A percentile compares a stretch with the other conserved stretches of the same genome.
Evolutionary conservation across 2,329 filamentous ascomycete species (phyloP).

Genomic region (Fusarium sp.): DNA sequence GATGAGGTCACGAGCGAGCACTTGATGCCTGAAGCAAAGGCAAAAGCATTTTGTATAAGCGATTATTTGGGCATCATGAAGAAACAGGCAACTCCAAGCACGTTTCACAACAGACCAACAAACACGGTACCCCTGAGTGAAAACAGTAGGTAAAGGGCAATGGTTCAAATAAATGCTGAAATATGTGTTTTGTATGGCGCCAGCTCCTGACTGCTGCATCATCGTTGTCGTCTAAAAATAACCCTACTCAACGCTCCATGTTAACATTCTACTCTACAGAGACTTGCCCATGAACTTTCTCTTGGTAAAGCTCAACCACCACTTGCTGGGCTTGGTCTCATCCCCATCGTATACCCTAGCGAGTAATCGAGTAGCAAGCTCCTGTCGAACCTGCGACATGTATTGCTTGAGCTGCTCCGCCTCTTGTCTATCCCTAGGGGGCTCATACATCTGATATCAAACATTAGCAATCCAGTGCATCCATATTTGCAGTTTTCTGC

Average conservation of each 20-base stretch:
- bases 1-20: background rate
- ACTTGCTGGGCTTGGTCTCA: slow-evolving; percentile 81
- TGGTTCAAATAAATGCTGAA: slow-evolving; percentile 9
- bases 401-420: slow-evolving; percentile 91
- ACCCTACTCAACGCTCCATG: slow-evolving; percentile 4
- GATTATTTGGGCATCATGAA: background rate
- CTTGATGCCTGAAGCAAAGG: background rate
- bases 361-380: slow-evolving; percentile 85
- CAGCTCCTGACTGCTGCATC: slow-evolving; percentile 33
- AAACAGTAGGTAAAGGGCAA: background rate
- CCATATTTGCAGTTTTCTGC: background rate
- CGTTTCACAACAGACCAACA: too few species aligned
- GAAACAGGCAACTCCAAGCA: background rate
- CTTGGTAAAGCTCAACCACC: slow-evolving; percentile 99
- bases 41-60: background rate
- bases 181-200: slow-evolving; percentile 40
- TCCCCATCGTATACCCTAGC: slow-evolving; percentile 88
- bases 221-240: slow-evolving; percentile 43
- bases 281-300: slow-evolving; percentile 99
- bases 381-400: slow-evolving; percentile 91
- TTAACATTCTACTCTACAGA: slow-evolving; percentile 67
- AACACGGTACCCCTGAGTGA: background rate
- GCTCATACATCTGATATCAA: slow-evolving; percentile 79
- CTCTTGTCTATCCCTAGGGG: slow-evolving; percentile 87
- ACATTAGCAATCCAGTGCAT: slow-evolving; percentile 16